Evolutionary conservation across 2,329 filamentous ascomycete genomes (phyloP), one percentile per base, ranked within the genome.

Genomic region (Xylariales sp.): DNA sequence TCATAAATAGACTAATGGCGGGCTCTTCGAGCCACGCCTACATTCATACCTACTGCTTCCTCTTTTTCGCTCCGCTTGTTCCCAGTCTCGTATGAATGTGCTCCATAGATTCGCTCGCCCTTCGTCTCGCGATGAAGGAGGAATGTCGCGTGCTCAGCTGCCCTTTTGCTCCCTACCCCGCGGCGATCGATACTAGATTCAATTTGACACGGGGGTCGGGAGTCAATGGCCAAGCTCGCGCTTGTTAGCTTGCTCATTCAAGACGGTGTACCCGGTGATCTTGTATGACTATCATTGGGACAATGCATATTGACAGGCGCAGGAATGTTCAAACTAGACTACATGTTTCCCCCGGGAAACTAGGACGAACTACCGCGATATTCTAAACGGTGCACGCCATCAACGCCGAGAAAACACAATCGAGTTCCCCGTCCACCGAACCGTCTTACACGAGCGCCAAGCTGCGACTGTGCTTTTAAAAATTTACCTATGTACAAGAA

Each of bases 1-100:
- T 58, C 43, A 65, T 60, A 57, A 57, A 70, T 62, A 65, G 54
- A 65, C 53, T 45, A 63, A 58, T 62, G 50, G 64, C 30, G 30
- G 45, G 56, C 53, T 62, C 30, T 14, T 48, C 5, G 14, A 34
- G 39, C 16, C 46, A 59, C 48, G 46, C 30, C 50, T 63, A 48
- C n/a, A n/a, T 55, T 57, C 23, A 54, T 50, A 18, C 30, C 48
- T 49, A 28, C 10, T 12, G n/a, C 23, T 43, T 34, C 18, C 49
- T 57, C 30, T 49, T 41, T 41, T 10, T 30, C 28, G n/a, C 3
- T 23, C 55, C 30, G 3, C 43, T 50, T 7, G 3, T 30, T 45
- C 6, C 6, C 7, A 6, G 12, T 50, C 46, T 36, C 5, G 18
- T 45, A 23, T 18, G 34, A 41, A 52, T 49, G 49, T 50, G 28